Base-by-base conservation (phyloP, 2,329 filamentous ascomycete species). In the Botryotinia globosa region DNA sequence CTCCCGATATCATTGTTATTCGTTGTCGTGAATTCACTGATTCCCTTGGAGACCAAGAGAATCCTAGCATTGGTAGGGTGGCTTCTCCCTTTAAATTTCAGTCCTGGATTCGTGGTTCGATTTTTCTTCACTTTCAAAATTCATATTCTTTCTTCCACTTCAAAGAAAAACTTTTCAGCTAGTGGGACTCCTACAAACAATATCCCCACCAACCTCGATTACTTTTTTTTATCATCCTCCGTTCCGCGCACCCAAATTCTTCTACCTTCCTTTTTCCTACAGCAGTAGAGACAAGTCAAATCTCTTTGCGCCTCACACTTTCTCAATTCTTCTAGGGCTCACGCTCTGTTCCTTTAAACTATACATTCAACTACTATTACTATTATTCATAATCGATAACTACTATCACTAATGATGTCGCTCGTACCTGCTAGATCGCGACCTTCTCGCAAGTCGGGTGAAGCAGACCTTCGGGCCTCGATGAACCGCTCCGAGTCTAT, bases 401-500 rank as follows among this genome's bases (percentile, higher is more conserved):
- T 25, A 65, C 44, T 70, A 63, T 63, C 34, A 45, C 54, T 63
- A 45, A 70, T 22, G 22, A 72, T 72, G 70, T 72, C 70, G 37
- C 54, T 39, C n/a, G 34, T 32, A 48, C 29, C 70, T 16, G 66
- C 22, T 51, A 62, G 62, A 72, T 58, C 70, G 37, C 61, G 51
- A 4, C 48, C 62, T 1, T 42, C 62, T 18, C 48, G 70, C 4
- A 67, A 66, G 64, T 51, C 22, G 22, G 62, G 37, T 6, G 62
- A 72, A 37, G 29, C 70, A 16, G 51, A 72, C 22, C 70, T 72
- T 42, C 45, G 70, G 20, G 69, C 44, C 32, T 54, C 69, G 2
- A 37, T 71, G 16, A 56, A 34, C 8, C 70, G 70, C 14, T 42
- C 62, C 1, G 70, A 72, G 10, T 37, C 62, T 1, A 72, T 72